These are phyloP conservation scores for Pseudogymnoascus sp. DNA, from an alignment of 2,329 filamentous ascomycete species.

Conservation along the genomic window DNA sequence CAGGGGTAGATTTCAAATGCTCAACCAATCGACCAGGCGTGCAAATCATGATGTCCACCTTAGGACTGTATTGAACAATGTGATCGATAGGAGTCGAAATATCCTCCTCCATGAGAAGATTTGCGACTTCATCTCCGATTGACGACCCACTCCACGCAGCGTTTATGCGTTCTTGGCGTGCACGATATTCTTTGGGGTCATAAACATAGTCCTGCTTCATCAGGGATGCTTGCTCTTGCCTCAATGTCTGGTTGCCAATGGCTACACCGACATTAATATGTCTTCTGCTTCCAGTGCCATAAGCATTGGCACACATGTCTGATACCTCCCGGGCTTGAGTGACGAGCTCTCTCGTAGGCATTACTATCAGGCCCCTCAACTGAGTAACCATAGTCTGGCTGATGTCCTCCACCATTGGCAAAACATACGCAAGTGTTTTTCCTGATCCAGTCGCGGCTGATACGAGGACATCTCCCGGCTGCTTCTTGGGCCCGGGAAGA, in stretches of 20 bases:
- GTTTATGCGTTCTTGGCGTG: constrained; percentile 33
- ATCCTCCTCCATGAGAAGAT: constrained; percentile 29
- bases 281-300: constrained; percentile 49
- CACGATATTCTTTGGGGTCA: constrained; percentile 54
- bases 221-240: constrained; percentile 54
- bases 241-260: constrained; percentile 71
- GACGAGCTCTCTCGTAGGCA: constrained; percentile 87
- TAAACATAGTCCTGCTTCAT: constrained; percentile 62
- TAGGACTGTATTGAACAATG: constrained; percentile 59
- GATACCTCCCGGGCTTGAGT: constrained; percentile 75
- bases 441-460: constrained; percentile 93
- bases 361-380: constrained; percentile 73
- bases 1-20: constrained; percentile 75
- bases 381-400: constrained; percentile 57
- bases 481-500: constrained; percentile 54
- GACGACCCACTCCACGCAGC: constrained; percentile 42
- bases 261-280: constrained; percentile 74
- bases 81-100: constrained; percentile 49
- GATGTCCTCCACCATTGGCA: constrained; percentile 77
- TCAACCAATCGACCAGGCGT: constrained; percentile 90
- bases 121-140: constrained; percentile 36
- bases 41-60: constrained; percentile 81
- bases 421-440: constrained; percentile 85
- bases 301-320: constrained; percentile 63
- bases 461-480: constrained; percentile 74